Percentiles rank a stretch among this genome's conserved stretches.
Evolutionary conservation across 495 filamentous ascomycete species (phyloP).

Genomic region (Aspergillus sclerotioniger): DNA sequence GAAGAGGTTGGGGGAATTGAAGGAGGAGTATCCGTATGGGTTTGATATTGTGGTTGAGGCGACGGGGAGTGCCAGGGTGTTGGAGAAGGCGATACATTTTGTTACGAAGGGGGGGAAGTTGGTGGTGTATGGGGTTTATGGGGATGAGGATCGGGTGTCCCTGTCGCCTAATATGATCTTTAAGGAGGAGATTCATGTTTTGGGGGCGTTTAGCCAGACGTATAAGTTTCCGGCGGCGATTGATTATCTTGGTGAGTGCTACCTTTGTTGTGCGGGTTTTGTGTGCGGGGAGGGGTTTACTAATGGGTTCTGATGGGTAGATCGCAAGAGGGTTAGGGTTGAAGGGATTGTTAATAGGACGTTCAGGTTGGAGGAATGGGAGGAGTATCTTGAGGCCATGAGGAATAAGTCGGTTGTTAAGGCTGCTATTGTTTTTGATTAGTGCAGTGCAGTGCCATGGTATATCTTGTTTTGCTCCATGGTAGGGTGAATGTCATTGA

Average conservation of each 20-base stretch:
- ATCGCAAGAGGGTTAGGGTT: constrained; percentile 59
- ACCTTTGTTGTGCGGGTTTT: no score
- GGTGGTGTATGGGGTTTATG: constrained; percentile 68
- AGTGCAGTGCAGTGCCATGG: no score
- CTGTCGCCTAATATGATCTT: constrained; percentile 68
- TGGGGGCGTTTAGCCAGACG: constrained; percentile 66
- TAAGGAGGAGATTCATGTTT: constrained; percentile 64
- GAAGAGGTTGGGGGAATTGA: constrained; percentile 58
- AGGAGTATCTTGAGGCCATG: constrained; percentile 42
- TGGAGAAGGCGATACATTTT: constrained; percentile 69
- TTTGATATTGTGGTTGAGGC: constrained; percentile 68
- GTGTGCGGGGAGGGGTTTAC: no score
- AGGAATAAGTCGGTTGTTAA: constrained; percentile 68
- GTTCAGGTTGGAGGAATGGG: constrained; percentile 49
- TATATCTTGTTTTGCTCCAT: no score
- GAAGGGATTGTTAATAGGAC: constrained; percentile 52
- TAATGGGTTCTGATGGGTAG: constrained; percentile 19
- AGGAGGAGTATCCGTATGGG: constrained; percentile 66
- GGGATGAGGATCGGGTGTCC: constrained; percentile 55
- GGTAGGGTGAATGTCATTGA: no score
- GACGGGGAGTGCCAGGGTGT: constrained; percentile 62
- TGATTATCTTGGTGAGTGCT: constrained; percentile 59
- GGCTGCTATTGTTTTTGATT: constrained; percentile 68
- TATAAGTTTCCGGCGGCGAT: constrained; percentile 73
- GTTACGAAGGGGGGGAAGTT: constrained; percentile 66